phyloP scores from a whole-genome alignment of 176 grass and related monocot genomes.

The Aegilops bicornis region DNA sequence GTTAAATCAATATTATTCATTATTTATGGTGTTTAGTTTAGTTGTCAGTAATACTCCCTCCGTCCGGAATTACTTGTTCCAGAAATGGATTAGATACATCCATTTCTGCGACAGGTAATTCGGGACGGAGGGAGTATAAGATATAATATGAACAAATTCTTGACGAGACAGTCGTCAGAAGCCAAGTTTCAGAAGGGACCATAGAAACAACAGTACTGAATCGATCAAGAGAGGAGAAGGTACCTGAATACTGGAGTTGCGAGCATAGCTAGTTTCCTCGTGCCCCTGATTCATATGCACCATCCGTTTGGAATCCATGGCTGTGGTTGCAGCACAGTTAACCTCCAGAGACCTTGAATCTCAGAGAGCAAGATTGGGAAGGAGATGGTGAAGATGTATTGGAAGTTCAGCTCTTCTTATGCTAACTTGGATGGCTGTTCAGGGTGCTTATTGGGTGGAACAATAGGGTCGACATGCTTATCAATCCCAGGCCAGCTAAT shows the following conservation, averaged over 20 bases:
- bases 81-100: too few species aligned
- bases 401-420: neutral
- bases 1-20: neutral
- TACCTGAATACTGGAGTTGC: neutral
- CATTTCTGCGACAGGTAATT: too few species aligned
- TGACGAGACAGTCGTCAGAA: neutral
- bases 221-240: neutral
- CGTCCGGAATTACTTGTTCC: too few species aligned
- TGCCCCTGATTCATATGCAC: constrained; percentile 13
- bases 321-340: neutral
- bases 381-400: neutral
- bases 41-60: neutral
- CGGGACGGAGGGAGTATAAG: neutral
- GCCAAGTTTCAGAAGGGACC: neutral
- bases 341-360: neutral
- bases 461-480: neutral
- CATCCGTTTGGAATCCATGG: neutral
- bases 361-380: neutral
- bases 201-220: neutral
- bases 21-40: neutral
- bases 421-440: neutral
- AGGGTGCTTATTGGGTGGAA: neutral
- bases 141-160: neutral
- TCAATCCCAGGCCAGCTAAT: neutral
- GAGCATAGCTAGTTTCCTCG: constrained; percentile 18